Evolutionary conservation across 306 rosid genomes (phyloP).

Genomic region (Corylus avellana): DNA sequence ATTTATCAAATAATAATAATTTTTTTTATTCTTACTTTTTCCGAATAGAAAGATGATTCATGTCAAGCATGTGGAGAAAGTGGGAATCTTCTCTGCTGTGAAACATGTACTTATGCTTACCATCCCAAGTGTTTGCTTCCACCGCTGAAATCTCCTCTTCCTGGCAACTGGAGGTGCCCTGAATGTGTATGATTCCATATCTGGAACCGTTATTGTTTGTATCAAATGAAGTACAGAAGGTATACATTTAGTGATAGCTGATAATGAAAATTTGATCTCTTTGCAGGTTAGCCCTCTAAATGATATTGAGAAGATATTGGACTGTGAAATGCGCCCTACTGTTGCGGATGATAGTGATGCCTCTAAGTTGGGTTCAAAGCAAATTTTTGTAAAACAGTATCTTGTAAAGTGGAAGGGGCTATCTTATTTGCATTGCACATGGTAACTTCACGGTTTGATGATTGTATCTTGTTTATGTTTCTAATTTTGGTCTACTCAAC

Average conservation of each 20-base stretch:
- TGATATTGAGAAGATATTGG: conserved; percentile 90
- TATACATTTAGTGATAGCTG: conserved; percentile 19
- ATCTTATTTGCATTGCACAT: conserved; percentile 86
- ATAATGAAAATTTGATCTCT: conserved; percentile 12
- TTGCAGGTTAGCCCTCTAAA: conserved; percentile 94
- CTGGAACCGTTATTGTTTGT: conserved; percentile 18
- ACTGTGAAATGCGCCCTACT: conserved; percentile 95
- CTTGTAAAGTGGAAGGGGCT: conserved; percentile 98
- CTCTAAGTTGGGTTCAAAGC: conserved; percentile 71
- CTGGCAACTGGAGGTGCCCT: conserved; percentile 88
- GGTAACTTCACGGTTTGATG: conserved; percentile 48
- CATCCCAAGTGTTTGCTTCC: conserved; percentile 90
- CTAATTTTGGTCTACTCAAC: not conserved
- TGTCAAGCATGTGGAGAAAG: conserved; percentile 96
- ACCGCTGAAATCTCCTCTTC: conserved; percentile 64
- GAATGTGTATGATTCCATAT: conserved; percentile 78
- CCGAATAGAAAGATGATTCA: conserved; percentile 72
- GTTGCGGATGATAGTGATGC: conserved; percentile 75
- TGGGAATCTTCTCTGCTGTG: conserved; percentile 75
- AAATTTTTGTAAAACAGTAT: conserved; percentile 90
- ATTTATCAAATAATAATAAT: not conserved
- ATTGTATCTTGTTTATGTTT: not conserved
- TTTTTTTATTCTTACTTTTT: conserved; percentile 15
- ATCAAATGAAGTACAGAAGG: conserved; percentile 12
- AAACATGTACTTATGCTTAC: conserved; percentile 82